Evolutionary conservation across 495 filamentous ascomycete species (phyloP), one percentile per base, ranked within the genome.

Genomic region (Lophiostoma macrostomum): DNA sequence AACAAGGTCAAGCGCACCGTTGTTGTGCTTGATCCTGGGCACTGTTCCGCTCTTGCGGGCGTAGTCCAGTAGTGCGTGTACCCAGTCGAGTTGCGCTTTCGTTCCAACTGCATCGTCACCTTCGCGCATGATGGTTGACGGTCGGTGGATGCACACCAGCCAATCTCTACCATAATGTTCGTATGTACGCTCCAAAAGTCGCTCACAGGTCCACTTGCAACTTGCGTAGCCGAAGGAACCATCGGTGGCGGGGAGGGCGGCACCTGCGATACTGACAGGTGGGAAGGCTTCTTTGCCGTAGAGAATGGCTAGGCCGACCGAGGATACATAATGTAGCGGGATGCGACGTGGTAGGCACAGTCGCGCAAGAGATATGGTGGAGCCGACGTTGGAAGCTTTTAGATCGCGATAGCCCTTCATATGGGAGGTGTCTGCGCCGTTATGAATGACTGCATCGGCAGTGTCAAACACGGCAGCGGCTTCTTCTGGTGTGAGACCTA

Each of bases 291-390:
- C 5, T 4, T 27, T 20, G 4, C 10, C 5, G 2, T 18, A 14
- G 6, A 54, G 29, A 3, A 0, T 1, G 1, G 5, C 22, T 1
- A 54, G 18, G 4, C 39, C 27, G 12, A 31, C 19, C 1, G 50
- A 45, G 1, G 50, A 54, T 10, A 54, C 36, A 25, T 6, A 54
- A 24, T 54, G 50, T 4, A 54, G 10, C n/a, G 50, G 50, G 18
- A 54, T 29, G 4, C 18, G 1, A 18, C 28, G 31, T 0, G 11
- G 14, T 0, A 46, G 14, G 5, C 12, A 8, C 2, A 45, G 12
- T 1, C 16, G 1, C 3, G n/a, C 8, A 3, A 54, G 29, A 1
- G 23, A 22, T 1, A 2, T 4, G 1, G 50, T 54, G 1, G 39
- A 6, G 1, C 1, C 16, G 19, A 46, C 29, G 25, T 55, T 55